Conservation (phyloP, 1,139 yeast species). For the Geotrichum fermentans region DNA sequence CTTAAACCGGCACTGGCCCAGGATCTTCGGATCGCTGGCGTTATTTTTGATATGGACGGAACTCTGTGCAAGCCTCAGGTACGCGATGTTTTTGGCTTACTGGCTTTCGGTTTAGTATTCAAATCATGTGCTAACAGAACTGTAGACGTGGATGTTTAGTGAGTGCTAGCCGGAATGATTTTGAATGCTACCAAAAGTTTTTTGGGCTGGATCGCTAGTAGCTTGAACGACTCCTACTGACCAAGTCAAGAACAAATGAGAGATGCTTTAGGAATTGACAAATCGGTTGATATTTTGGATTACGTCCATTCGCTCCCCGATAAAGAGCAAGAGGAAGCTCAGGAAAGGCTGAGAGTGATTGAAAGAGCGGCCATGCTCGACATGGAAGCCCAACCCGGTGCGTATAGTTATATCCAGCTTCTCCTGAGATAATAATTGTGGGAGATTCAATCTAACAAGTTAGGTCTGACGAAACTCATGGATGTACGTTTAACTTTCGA, state of each 20-base stretch:
- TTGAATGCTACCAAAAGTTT: too few relatives aligned
- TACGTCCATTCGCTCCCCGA: slow-evolving; percentile 44
- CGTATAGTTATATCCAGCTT: too few relatives aligned
- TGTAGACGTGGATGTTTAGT: slow-evolving; percentile 56
- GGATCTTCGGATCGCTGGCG: slow-evolving; percentile 44
- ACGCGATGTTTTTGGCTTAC: slow-evolving; percentile 16
- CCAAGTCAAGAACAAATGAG: slow-evolving; percentile 55
- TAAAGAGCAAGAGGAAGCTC: slow-evolving; percentile 43
- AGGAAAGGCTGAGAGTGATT: slow-evolving; percentile 44
- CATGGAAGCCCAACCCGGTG: slow-evolving; percentile 53
- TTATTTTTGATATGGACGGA: slow-evolving; percentile 69
- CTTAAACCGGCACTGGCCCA: slow-evolving; percentile 33
- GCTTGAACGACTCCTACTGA: too few relatives aligned
- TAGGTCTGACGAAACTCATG: slow-evolving; percentile 36
- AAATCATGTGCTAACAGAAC: too few relatives aligned
- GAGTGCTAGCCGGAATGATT: slow-evolving; percentile 27
- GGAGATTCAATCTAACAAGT: too few relatives aligned
- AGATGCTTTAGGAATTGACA: slow-evolving; percentile 48
- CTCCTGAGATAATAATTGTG: too few relatives aligned
- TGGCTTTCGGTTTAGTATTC: background rate
- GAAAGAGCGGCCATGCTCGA: slow-evolving; percentile 55
- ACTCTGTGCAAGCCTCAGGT: slow-evolving; percentile 58
- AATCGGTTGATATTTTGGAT: slow-evolving; percentile 47
- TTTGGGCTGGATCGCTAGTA: too few relatives aligned
- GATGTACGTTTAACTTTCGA: slow-evolving; percentile 22